Evolutionary conservation across 2,329 filamentous ascomycete genomes (phyloP), one percentile per base, ranked within the genome.

Genomic region (Sporothrix globosa): DNA sequence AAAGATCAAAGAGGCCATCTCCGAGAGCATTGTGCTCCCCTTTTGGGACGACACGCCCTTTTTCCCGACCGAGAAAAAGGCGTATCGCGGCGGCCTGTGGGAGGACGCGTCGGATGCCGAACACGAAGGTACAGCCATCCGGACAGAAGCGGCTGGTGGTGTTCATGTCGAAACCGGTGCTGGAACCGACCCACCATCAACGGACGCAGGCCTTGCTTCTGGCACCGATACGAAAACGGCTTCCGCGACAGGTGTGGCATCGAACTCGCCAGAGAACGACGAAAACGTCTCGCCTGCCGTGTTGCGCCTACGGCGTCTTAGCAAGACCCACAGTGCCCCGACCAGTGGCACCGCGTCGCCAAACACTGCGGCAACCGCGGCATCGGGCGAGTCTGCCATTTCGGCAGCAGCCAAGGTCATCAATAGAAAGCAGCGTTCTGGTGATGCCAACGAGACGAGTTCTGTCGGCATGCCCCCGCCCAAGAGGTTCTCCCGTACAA

Each of bases 31-130:
- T 24, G 96, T 99, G 2, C 84, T 91, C 70, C 96, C 96, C 0
- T 97, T 97, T 77, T 99, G 96, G 95, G 96, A 99, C 74, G 96
- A 99, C 78, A 86, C 93, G 30, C 93, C 96, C 0, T 98, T 99
- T 79, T 91, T 93, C 77, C 88, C 91, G 75, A 98, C 93, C 0
- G 85, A 90, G 70, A 83, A 87, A 70, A 93, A 97, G 78, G 81
- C 83, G 24, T 93, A 92, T 84, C 87, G 96, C 75, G 96, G 95
- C 13, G 96, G 96, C 0, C 91, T 98, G 24, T 99, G 88, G 76
- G 84, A 86, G 44, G 87, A 88, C 61, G 82, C 85, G 72, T 11
- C 53, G n/a, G 67, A 67, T 17, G 44, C 48, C 2, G 81, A 80
- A 1, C 81, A 85, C 2, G 78, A 80, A n/a, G 70, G 53, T 44